These are phyloP conservation scores for Pythium chondricola DNA, from an alignment of 352 stramenopile genomes.

Conservation along the genomic window DNA sequence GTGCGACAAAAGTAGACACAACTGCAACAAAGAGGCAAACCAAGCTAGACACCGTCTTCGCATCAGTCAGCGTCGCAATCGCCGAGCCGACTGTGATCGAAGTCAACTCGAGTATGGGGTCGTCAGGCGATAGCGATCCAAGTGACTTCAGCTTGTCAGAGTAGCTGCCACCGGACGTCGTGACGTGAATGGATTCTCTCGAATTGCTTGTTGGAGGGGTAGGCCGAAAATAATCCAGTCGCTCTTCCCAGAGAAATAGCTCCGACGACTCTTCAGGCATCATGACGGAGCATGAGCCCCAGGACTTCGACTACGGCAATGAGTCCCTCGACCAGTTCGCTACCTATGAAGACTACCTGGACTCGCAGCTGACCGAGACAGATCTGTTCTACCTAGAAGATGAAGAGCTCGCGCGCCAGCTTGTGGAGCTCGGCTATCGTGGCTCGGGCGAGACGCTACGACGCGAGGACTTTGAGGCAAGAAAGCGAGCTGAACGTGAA, in stretches of 20 bases:
- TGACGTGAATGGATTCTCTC: too few relatives aligned
- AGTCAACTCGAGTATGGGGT: too few relatives aligned
- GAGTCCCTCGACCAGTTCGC: conserved; percentile 88
- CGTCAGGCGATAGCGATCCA: not conserved
- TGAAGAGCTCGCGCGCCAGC: conserved; percentile 88
- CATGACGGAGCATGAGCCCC: conserved; percentile 47
- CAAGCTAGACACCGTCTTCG: too few relatives aligned
- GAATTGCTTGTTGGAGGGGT: too few relatives aligned
- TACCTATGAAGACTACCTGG: conserved; percentile 94
- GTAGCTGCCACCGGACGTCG: too few relatives aligned
- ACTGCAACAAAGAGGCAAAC: too few relatives aligned
- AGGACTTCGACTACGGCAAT: conserved; percentile 62
- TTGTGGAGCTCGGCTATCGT: conserved; percentile 92
- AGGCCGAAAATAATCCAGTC: too few relatives aligned
- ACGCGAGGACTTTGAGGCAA: conserved; percentile 89
- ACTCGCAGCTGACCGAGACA: conserved; percentile 88
- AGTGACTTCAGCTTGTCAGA: conserved; percentile 20
- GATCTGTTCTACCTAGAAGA: conserved; percentile 94
- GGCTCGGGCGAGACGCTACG: conserved; percentile 90
- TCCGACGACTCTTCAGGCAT: not conserved
- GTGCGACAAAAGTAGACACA: too few relatives aligned
- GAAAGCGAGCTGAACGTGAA: conserved; percentile 85
- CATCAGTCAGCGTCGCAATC: too few relatives aligned
- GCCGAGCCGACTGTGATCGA: not conserved
- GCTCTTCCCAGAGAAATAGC: not conserved